phyloP scores from a whole-genome alignment of 2,329 filamentous ascomycete genomes.

The Pseudogymnoascus sp. region DNA sequence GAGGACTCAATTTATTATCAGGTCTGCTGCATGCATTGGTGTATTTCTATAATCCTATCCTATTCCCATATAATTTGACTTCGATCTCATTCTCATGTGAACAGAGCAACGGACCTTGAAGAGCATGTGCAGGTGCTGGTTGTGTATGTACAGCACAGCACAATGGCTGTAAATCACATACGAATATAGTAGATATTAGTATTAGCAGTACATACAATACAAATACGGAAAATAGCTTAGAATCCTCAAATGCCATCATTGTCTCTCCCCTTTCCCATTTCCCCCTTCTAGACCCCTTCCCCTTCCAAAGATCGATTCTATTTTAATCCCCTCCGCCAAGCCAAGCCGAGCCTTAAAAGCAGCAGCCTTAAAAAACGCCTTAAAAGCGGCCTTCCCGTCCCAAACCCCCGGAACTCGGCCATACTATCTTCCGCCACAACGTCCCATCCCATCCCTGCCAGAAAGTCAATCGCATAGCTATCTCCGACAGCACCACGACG shows the following conservation, averaged over 20 bases:
- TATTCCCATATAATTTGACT: neutral
- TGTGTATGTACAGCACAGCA: neutral
- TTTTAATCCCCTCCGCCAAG: neutral
- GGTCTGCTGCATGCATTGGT: neutral
- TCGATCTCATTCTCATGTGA: neutral
- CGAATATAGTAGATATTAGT: neutral
- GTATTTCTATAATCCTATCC: neutral
- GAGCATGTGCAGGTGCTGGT: neutral
- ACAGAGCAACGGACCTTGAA: neutral
- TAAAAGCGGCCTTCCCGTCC: constrained; percentile 2
- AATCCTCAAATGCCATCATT: neutral
- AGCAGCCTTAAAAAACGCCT: neutral
- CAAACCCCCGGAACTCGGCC: neutral
- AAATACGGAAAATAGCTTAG: too few species aligned
- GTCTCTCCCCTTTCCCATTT: neutral
- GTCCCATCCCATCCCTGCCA: neutral
- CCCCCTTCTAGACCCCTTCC: neutral
- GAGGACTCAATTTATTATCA: neutral
- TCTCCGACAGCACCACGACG: neutral
- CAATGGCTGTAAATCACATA: neutral
- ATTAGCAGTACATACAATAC: too few species aligned
- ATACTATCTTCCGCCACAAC: neutral
- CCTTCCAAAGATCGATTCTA: neutral
- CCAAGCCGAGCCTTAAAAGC: neutral
- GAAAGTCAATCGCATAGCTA: neutral